Evolutionary conservation across 495 filamentous ascomycete genomes (phyloP), one percentile per base, ranked within the genome.

Genomic region (Aspergillus bertholletiae): DNA sequence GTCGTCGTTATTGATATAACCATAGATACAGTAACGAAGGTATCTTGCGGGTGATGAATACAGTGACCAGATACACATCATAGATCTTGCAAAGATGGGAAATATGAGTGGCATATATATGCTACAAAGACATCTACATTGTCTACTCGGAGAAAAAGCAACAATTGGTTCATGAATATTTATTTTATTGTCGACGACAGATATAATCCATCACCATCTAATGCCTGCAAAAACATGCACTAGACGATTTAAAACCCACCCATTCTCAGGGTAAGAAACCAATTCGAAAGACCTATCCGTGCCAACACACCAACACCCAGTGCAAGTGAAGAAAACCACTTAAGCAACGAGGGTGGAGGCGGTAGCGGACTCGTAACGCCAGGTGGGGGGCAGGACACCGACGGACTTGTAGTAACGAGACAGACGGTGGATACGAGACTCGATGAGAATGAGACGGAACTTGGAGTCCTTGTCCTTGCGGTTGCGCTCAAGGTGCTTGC

Each of bases 401-500:
- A 96, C 92, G 69, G 93, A 88, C 88, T 97, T 98, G 88, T 97
- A 98, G 86, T 92, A 90, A 61, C 92, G 85, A 61, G 90, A 92
- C 58, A 97, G 86, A 80, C 92, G 91, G 85, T 97, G 95, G 80
- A 99, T 97, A 74, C 95, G 90, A 70, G 94, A 97, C 86, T 99
- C 94, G 80, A 99, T 92, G 58, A 99, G 88, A 88, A 99, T 97
- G 54, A 99, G 87, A 70, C 93, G 92, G 89, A 98, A 97, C 84
- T 98, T 98, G 84, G 85, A 87, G 83, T 97, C 94, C 80, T 90
- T 95, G 86, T 97, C 94, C 84, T 99, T 99, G 76, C 94, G 92
- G 85, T 99, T 99, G 78, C 90, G 88, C 84, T 97, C 92, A 63
- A 99, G 90, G 80, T 97, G 95, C 90, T 99, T 99, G 79, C 95